phyloP scores from a whole-genome alignment of 495 filamentous ascomycete genomes.

The Xylaria palmicola region DNA sequence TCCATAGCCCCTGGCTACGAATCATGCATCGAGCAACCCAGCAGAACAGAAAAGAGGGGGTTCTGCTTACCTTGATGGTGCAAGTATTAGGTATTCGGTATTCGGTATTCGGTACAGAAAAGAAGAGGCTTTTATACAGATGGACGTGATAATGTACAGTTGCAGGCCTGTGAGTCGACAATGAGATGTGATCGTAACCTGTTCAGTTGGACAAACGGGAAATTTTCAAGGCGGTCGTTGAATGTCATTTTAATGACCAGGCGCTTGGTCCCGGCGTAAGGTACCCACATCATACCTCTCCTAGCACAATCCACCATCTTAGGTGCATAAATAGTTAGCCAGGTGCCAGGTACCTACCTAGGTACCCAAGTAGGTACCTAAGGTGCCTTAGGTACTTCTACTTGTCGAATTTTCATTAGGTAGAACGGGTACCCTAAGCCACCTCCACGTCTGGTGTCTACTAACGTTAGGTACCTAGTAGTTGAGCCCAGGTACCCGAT shows the following conservation, averaged over 20 bases:
- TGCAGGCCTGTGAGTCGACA: neutral
- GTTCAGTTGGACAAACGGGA: neutral
- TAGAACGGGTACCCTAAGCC: too few relatives aligned
- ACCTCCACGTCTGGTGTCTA: too few relatives aligned
- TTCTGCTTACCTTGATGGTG: slow-evolving; percentile 13
- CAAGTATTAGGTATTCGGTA: neutral
- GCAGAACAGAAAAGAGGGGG: neutral
- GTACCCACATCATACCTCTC: neutral
- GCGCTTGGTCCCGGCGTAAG: too few relatives aligned
- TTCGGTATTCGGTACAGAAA: neutral
- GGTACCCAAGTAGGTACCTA: neutral
- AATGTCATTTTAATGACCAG: too few relatives aligned
- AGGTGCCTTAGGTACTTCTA: too few relatives aligned
- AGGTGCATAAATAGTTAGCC: neutral
- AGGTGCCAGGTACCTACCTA: neutral
- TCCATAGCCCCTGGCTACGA: neutral
- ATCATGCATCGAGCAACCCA: neutral
- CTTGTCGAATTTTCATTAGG: too few relatives aligned
- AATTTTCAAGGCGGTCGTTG: too few relatives aligned
- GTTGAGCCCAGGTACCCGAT: too few relatives aligned
- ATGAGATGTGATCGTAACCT: neutral
- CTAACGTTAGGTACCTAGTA: too few relatives aligned
- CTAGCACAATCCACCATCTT: neutral
- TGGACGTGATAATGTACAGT: neutral
- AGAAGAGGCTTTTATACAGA: neutral